Evolutionary conservation across 495 filamentous ascomycete genomes (phyloP), one percentile per base, ranked within the genome.

Genomic region (Penicillium maclennaniae): DNA sequence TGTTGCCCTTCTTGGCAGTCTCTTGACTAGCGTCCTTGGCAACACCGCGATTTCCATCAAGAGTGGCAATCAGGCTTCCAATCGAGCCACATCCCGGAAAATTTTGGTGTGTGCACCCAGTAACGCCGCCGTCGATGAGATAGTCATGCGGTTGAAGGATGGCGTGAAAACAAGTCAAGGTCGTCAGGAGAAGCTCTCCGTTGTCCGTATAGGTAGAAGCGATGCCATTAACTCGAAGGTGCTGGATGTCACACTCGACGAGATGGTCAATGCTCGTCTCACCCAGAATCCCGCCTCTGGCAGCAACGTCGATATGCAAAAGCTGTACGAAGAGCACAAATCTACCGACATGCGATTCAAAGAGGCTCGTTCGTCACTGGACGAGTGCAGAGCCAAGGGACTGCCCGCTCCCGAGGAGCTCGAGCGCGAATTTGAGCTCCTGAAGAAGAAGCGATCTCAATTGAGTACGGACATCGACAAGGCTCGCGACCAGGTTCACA

Each of bases 61-160:
- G n/a, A 47, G 46, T 15, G 58, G 59, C 26, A 54, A 55, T 16
- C 26, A 59, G 60, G 31, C 51, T 71, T n/a, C 65, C 61, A 3
- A 62, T 66, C 19, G 39, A 28, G 48, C 39, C 2, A 15, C 40
- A n/a, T 68, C 75, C 23, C 95, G 92, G 71, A 98, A 97, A 66
- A 78, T 98, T 20, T 79, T 98, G 28, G 87, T 98, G 20, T 98
- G 93, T 60, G 93, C 93, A 21, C 93, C 93, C 21, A 96, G 90
- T 77, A 98, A 98, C 67, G 93, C 93, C 5, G 93, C 93, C 21
- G 93, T 97, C 2, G 93, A 98, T 65, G 93, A 98, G 68, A 70
- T 98, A 47, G 93, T 98, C 14, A 83, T 97, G 68, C 84, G 93
- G 70, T 83, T 98, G 60, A 97, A 93, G 71, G 74, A 85, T 44